Percentiles rank a stretch among this genome's conserved stretches.
Conservation (phyloP, 768 basidiomycete species). For the Botryobasidium botryosum region DNA sequence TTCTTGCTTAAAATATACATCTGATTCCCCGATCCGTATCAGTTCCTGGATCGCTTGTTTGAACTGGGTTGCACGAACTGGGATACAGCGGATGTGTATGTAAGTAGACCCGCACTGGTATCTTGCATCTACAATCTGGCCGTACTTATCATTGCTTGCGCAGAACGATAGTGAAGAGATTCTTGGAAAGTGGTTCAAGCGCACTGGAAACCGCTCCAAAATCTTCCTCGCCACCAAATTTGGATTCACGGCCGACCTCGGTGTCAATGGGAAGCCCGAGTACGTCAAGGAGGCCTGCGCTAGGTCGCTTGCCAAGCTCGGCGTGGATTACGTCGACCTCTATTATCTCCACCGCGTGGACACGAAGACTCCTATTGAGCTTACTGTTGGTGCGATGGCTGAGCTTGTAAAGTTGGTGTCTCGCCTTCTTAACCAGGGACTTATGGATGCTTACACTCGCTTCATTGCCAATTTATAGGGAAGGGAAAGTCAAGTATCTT, state of each 20-base stretch:
- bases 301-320: slow-evolving; percentile 11
- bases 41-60: slow-evolving; percentile 28
- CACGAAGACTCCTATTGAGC: slow-evolving; percentile 15
- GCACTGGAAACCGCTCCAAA: slow-evolving; percentile 31
- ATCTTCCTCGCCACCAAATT: slow-evolving; percentile 52
- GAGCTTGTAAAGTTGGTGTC: slow-evolving; percentile 9
- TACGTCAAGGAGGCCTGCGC: slow-evolving; percentile 9
- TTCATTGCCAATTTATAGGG: slow-evolving; percentile 17
- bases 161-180: slow-evolving; percentile 29
- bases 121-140: too few species aligned
- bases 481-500: slow-evolving; percentile 33
- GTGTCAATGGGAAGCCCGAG: slow-evolving; percentile 10
- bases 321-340: slow-evolving; percentile 13
- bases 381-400: slow-evolving; percentile 12
- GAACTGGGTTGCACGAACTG: slow-evolving; percentile 27
- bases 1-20: not conserved
- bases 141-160: too few species aligned
- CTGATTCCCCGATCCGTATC: too few species aligned
- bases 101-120: too few species aligned
- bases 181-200: slow-evolving; percentile 35
- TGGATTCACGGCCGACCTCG: slow-evolving; percentile 15
- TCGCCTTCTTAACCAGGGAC: not conserved
- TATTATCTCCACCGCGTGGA: slow-evolving; percentile 14
- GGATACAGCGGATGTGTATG: too few species aligned
- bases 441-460: not conserved